phyloP scores from a whole-genome alignment of 164 flowering plant genomes.

The Protea cynaroides region DNA sequence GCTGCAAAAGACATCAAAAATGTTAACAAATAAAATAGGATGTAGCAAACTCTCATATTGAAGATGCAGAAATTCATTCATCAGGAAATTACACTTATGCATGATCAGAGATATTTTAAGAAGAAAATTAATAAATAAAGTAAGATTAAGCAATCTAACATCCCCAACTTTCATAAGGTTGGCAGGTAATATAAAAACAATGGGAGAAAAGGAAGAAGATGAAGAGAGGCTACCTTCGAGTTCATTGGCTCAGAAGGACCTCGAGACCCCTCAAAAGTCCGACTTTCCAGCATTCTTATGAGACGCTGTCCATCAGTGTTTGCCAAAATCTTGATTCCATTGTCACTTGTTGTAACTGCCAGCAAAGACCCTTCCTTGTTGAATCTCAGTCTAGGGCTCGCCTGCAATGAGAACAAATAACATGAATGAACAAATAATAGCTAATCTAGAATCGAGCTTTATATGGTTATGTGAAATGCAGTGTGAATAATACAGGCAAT shows the following conservation, averaged over 20 bases:
- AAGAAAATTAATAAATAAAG: too few relatives aligned
- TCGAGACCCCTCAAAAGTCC: slow-evolving; percentile 36
- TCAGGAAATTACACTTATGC: too few relatives aligned
- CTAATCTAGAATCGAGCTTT: background rate
- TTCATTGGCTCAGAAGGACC: slow-evolving; percentile 37
- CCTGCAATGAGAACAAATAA: slow-evolving; percentile 23
- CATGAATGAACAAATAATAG: background rate
- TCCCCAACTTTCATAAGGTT: too few relatives aligned
- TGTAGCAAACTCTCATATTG: background rate
- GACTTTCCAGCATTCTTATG: slow-evolving; percentile 37
- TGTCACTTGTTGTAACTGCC: slow-evolving; percentile 50
- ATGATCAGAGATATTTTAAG: too few relatives aligned
- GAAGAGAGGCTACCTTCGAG: slow-evolving; percentile 28
- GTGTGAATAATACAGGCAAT: too few relatives aligned
- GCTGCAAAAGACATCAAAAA: slow-evolving; percentile 22
- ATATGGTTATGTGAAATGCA: background rate
- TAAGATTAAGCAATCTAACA: too few relatives aligned
- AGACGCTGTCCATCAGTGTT: slow-evolving; percentile 42
- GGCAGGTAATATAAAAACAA: background rate
- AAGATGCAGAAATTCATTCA: background rate
- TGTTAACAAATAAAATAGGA: slow-evolving; percentile 1
- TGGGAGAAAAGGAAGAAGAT: background rate
- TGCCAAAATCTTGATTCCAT: slow-evolving; percentile 50
- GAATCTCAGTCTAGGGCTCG: slow-evolving; percentile 45
- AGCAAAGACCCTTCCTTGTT: slow-evolving; percentile 53